These are phyloP conservation scores for Leptographium wingfieldii DNA, from an alignment of 2,329 filamentous ascomycete genomes.

Conservation along the genomic window DNA sequence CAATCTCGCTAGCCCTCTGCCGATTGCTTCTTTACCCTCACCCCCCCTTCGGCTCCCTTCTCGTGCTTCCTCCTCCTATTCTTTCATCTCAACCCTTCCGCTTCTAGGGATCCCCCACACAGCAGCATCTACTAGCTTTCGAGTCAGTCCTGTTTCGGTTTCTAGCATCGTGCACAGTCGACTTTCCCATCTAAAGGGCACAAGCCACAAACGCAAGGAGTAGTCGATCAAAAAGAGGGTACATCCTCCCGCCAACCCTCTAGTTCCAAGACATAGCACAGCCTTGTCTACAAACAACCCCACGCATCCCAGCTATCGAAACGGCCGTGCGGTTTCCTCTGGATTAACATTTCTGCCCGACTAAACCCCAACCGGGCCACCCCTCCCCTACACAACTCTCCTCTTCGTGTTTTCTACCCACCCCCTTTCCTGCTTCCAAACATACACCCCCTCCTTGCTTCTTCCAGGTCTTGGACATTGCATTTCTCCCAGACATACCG, in stretches of 20 bases:
- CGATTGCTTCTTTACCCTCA: background rate
- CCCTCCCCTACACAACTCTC: background rate
- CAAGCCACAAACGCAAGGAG: background rate
- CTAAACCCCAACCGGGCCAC: background rate
- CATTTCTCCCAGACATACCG: background rate
- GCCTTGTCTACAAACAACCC: background rate
- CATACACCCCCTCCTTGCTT: background rate
- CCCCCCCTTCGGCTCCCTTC: background rate
- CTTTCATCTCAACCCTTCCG: background rate
- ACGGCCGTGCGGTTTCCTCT: background rate
- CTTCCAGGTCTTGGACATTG: background rate
- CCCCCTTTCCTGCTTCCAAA: background rate
- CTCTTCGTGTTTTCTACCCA: background rate
- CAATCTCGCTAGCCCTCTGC: background rate
- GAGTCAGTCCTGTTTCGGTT: background rate
- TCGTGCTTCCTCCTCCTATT: background rate
- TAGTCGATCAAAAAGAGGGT: background rate
- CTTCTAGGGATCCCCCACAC: background rate
- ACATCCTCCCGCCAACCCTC: background rate
- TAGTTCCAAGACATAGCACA: background rate
- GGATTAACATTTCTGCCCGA: background rate
- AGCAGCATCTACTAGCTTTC: background rate
- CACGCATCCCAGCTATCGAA: background rate
- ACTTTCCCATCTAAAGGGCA: background rate
- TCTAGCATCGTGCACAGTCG: background rate